Evolutionary conservation across 768 basidiomycete genomes (phyloP), one percentile per base, ranked within the genome.

Genomic region (Polyporus arcularius): DNA sequence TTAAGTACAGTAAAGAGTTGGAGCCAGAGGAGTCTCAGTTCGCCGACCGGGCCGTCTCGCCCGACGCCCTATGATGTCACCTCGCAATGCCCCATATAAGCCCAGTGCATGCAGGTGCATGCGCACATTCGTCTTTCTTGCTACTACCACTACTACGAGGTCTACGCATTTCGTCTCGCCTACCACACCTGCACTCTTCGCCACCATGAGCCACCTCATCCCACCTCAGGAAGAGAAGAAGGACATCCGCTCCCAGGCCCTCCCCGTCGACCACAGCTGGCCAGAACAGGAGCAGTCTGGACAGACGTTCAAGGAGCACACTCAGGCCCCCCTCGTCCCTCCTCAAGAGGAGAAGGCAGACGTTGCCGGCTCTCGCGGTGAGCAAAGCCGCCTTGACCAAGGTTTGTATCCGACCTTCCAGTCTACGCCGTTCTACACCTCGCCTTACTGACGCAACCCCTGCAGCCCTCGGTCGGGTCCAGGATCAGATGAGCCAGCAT

Each of bases 201-300:
- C 18, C 49, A 61, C 47, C 50, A 57, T 56, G 60, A 61, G 49
- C 54, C 53, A 57, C 45, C 55, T 56, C 50, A 50, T 57, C 38
- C 30, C 56, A n/a, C 56, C 56, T 40, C 56, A 56, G 54, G 60
- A 58, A 31, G 61, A 62, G 52, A 56, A 57, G 54, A 52, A 32
- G 47, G 47, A 40, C 35, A 15, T 48, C 41, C 54, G 35, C 28
- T 14, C 31, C 50, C 12, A 41, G 53, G 38, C 56, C 60, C 14
- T 55, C 56, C 38, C 50, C 60, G n/a, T 49, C 43, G 15, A 3
- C 54, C 30, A 32, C 43, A 16, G 61, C 21, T 26, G 21, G 21
- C 21, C 21, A 26, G 21, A 26, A 26, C 21, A 62, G 41, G 50
- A 62, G 18, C 54, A 58, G 40, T 48, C 48, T 2, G 43, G n/a